Evolutionary conservation across 306 rosid species (phyloP).

Genomic region (Malus domestica): DNA sequence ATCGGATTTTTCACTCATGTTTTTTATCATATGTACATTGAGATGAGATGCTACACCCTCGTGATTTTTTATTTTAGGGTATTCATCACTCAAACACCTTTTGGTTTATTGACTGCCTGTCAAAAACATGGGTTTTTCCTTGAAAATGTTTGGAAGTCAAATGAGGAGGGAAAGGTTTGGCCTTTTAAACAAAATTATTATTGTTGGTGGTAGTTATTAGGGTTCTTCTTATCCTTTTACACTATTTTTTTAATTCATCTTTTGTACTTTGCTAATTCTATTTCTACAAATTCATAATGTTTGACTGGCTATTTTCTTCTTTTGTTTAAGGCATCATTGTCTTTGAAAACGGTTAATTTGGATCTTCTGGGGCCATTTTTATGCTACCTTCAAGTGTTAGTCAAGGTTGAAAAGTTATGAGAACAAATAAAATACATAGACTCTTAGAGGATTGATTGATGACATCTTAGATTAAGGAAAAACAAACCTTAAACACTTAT

Average conservation of each 20-base stretch:
- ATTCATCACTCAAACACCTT: slow-evolving; percentile 17
- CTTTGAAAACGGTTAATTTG: background rate
- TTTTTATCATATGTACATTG: too few species aligned
- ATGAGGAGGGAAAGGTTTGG: slow-evolving; percentile 23
- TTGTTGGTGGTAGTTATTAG: slow-evolving; percentile 11
- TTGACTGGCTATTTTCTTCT: background rate
- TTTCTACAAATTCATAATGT: background rate
- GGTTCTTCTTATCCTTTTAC: background rate
- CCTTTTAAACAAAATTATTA: background rate
- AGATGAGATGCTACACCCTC: rapidly evolving
- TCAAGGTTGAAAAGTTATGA: background rate
- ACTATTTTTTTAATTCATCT: background rate
- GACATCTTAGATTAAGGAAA: too few species aligned
- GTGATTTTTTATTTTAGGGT: background rate
- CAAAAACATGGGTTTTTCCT: slow-evolving; percentile 27
- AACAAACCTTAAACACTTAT: too few species aligned
- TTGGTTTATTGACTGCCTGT: slow-evolving; percentile 26
- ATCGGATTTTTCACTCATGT: background rate
- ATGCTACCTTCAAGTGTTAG: background rate
- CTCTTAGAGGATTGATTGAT: too few species aligned
- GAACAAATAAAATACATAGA: background rate
- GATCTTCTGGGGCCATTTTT: slow-evolving; percentile 2
- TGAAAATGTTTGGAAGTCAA: slow-evolving; percentile 37
- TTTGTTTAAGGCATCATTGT: background rate
- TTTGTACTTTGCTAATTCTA: background rate